phyloP scores from a whole-genome alignment of 305 asterid genomes.

The Fraxinus paxiana region DNA sequence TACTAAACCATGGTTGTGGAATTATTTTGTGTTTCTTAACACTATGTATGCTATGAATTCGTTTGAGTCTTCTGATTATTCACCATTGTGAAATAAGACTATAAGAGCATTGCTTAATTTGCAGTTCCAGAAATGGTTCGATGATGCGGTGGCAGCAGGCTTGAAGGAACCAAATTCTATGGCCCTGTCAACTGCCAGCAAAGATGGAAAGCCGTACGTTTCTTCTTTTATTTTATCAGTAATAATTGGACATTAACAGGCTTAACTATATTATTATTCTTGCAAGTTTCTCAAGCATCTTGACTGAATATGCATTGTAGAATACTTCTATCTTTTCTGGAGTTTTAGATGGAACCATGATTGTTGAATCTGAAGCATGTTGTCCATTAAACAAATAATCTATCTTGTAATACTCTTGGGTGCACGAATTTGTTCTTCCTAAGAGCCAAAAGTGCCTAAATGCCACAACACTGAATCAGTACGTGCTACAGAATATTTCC shows the following conservation, averaged over 20 bases:
- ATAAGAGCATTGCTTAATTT: constrained; percentile 1
- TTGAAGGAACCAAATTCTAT: constrained; percentile 50
- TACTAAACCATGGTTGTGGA: background rate
- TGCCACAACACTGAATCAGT: background rate
- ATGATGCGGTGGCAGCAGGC: constrained; percentile 48
- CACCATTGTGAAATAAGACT: background rate
- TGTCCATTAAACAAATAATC: background rate
- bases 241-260: background rate
- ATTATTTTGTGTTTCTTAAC: background rate
- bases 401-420: background rate
- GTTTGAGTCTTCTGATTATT: background rate
- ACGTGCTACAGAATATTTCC: background rate
- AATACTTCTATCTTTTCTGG: background rate
- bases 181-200: constrained; percentile 45
- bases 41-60: background rate
- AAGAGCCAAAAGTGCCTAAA: background rate
- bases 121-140: constrained; percentile 53
- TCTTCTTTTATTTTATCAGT: background rate
- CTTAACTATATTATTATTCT: background rate
- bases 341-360: background rate
- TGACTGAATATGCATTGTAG: background rate
- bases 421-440: background rate
- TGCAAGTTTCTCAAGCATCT: background rate
- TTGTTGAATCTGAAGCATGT: background rate
- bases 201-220: constrained; percentile 46